phyloP scores from a whole-genome alignment of 2,329 filamentous ascomycete genomes.

The Fusarium redolens region DNA sequence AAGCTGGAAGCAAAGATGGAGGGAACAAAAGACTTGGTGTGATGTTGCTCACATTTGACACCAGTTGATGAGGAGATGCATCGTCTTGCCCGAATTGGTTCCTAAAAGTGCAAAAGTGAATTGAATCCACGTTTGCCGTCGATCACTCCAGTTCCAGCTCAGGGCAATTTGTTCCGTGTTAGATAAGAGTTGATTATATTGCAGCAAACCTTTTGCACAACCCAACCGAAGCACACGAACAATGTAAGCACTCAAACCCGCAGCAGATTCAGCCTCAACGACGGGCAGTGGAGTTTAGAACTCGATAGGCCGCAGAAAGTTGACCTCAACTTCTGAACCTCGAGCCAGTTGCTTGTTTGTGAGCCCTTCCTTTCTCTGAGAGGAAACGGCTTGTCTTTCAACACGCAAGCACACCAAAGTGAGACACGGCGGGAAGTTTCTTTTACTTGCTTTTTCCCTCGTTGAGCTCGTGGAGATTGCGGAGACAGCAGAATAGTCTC shows the following conservation, averaged over 20 bases:
- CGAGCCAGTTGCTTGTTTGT: conserved; percentile 27
- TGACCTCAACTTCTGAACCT: conserved; percentile 27
- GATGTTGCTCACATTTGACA: conserved; percentile 41
- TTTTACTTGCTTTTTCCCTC: conserved; percentile 40
- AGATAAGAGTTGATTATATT: conserved; percentile 16
- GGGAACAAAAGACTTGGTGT: conserved; percentile 27
- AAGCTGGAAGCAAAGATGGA: conserved; percentile 23
- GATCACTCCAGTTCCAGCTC: conserved; percentile 25
- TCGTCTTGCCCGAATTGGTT: conserved; percentile 38
- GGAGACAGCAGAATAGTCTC: conserved; percentile 32
- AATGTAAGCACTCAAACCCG: conserved; percentile 31
- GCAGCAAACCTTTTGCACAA: conserved; percentile 21
- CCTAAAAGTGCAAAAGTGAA: conserved; percentile 32
- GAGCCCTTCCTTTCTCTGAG: conserved; percentile 23
- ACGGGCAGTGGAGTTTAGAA: conserved; percentile 23
- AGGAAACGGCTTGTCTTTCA: conserved; percentile 27
- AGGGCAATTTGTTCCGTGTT: conserved; percentile 13
- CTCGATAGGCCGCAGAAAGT: conserved; percentile 28
- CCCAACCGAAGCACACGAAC: conserved; percentile 14
- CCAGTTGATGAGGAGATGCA: conserved; percentile 38
- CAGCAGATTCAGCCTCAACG: conserved; percentile 23
- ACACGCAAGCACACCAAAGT: conserved; percentile 35
- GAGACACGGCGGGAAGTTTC: conserved; percentile 43
- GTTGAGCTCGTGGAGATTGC: conserved; percentile 41
- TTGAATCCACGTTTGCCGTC: conserved; percentile 23